Evolutionary conservation across 306 rosid genomes (phyloP).

Genomic region (Ziziphus jujuba): DNA sequence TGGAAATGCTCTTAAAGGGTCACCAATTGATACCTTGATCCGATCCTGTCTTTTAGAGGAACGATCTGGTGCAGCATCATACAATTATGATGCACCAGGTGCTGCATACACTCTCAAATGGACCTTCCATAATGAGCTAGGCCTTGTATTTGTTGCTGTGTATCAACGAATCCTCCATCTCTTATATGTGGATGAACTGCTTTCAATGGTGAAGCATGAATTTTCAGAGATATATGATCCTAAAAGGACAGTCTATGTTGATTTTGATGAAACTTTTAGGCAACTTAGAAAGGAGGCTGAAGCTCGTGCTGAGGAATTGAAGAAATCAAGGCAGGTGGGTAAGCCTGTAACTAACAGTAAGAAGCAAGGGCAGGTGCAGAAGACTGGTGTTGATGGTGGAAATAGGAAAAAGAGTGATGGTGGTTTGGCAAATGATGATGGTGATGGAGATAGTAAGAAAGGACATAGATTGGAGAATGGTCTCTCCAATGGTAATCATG

Average conservation of each 20-base stretch:
- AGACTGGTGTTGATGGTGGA: slow-evolving; percentile 59
- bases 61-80: slow-evolving; percentile 79
- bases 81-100: slow-evolving; percentile 77
- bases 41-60: slow-evolving; percentile 94
- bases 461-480: slow-evolving; percentile 68
- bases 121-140: slow-evolving; percentile 93
- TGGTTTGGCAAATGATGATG: slow-evolving; percentile 47
- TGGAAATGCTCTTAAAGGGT: slow-evolving; percentile 82
- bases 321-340: slow-evolving; percentile 60
- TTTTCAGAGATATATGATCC: slow-evolving; percentile 74
- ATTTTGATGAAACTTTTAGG: slow-evolving; percentile 79
- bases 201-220: slow-evolving; percentile 72
- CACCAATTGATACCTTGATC: slow-evolving; percentile 89
- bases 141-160: slow-evolving; percentile 87
- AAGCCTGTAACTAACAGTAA: slow-evolving; percentile 51
- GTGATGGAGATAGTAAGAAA: slow-evolving; percentile 39
- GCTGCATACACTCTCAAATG: slow-evolving; percentile 90
- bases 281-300: slow-evolving; percentile 85
- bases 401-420: slow-evolving; percentile 52
- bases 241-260: slow-evolving; percentile 46
- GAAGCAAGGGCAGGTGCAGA: slow-evolving; percentile 67
- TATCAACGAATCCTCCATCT: slow-evolving; percentile 85
- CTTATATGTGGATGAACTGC: slow-evolving; percentile 80
- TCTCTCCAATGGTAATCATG: slow-evolving; percentile 53
- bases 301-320: slow-evolving; percentile 82